Evolutionary conservation across 2,329 filamentous ascomycete genomes (phyloP).

Genomic region (Venturia oleaginea): DNA sequence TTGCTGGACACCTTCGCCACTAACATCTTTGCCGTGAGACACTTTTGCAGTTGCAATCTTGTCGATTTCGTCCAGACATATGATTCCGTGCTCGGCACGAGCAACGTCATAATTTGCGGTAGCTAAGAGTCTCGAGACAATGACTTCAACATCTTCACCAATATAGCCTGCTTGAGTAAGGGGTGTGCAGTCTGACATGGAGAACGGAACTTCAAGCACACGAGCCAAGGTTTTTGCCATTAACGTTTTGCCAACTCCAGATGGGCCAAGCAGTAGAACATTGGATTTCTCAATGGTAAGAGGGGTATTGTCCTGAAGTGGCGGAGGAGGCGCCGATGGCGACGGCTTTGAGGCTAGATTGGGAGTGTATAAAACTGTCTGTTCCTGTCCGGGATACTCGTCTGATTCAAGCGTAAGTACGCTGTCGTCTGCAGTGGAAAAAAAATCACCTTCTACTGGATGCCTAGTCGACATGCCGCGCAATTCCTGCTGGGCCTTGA

Average conservation of each 20-base stretch:
- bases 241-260: slow-evolving; percentile 91
- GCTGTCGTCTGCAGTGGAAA: slow-evolving; percentile 8
- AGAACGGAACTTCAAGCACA: slow-evolving; percentile 89
- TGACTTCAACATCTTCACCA: slow-evolving; percentile 93
- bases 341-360: slow-evolving; percentile 13
- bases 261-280: slow-evolving; percentile 79
- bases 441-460: slow-evolving; percentile 60
- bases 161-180: slow-evolving; percentile 97
- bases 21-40: slow-evolving; percentile 83
- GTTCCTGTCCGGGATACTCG: slow-evolving; percentile 54
- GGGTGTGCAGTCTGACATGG: slow-evolving; percentile 90
- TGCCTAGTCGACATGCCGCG: slow-evolving; percentile 61
- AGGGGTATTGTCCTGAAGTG: slow-evolving; percentile 43
- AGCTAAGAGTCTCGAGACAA: slow-evolving; percentile 80
- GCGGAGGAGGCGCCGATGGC: slow-evolving; percentile 20
- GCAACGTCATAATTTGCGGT: slow-evolving; percentile 83
- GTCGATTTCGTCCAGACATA: slow-evolving; percentile 94
- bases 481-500: slow-evolving; percentile 60
- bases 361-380: slow-evolving; percentile 26
- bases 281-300: slow-evolving; percentile 94
- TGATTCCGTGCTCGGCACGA: slow-evolving; percentile 81
- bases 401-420: slow-evolving; percentile 32
- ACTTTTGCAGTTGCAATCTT: slow-evolving; percentile 89
- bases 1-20: slow-evolving; percentile 94
- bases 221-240: slow-evolving; percentile 89